phyloP scores from a whole-genome alignment of 768 basidiomycete species.

The Suillus subaureus region DNA sequence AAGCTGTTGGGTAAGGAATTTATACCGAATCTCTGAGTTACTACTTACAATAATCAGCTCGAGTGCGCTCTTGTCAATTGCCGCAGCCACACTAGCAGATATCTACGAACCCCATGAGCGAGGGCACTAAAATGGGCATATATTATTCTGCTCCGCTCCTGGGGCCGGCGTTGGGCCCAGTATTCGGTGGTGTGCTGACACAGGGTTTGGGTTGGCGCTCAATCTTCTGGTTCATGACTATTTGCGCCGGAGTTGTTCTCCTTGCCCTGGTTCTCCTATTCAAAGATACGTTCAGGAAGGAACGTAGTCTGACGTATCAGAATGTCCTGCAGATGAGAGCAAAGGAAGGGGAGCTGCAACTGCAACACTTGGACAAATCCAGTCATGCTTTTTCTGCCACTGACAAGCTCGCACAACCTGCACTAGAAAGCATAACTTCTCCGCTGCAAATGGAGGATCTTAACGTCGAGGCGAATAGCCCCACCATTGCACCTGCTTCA shows the following conservation, averaged over 20 bases:
- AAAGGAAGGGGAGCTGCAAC: slow-evolving; percentile 21
- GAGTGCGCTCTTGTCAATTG: slow-evolving; percentile 64
- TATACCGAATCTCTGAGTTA: neutral
- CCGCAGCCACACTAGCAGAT: slow-evolving; percentile 73
- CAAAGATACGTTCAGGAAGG: slow-evolving; percentile 76
- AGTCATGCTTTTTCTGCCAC: slow-evolving; percentile 4
- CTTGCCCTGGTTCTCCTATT: slow-evolving; percentile 62
- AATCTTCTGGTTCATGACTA: slow-evolving; percentile 78
- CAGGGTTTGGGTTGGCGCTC: slow-evolving; percentile 72
- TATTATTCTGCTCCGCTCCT: slow-evolving; percentile 77
- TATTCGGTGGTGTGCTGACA: slow-evolving; percentile 62
- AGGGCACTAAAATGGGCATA: slow-evolving; percentile 74
- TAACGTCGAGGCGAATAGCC: slow-evolving; percentile 15
- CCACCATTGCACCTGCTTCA: slow-evolving; percentile 10
- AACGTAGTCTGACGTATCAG: slow-evolving; percentile 79
- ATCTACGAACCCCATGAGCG: slow-evolving; percentile 70
- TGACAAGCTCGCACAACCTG: neutral
- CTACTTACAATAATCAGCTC: slow-evolving; percentile 38
- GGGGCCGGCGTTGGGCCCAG: slow-evolving; percentile 34
- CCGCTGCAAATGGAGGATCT: slow-evolving; percentile 23
- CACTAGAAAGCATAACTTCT: neutral
- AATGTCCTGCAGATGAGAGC: slow-evolving; percentile 51
- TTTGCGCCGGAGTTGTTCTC: slow-evolving; percentile 54
- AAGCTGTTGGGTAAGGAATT: slow-evolving; percentile 56
- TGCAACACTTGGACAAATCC: slow-evolving; percentile 20